A percentile compares a stretch with the other conserved stretches of the same genome.
Evolutionary conservation across 2,329 filamentous ascomycete genomes (phyloP).

Genomic region (Stagonosporopsis rhizophila): DNA sequence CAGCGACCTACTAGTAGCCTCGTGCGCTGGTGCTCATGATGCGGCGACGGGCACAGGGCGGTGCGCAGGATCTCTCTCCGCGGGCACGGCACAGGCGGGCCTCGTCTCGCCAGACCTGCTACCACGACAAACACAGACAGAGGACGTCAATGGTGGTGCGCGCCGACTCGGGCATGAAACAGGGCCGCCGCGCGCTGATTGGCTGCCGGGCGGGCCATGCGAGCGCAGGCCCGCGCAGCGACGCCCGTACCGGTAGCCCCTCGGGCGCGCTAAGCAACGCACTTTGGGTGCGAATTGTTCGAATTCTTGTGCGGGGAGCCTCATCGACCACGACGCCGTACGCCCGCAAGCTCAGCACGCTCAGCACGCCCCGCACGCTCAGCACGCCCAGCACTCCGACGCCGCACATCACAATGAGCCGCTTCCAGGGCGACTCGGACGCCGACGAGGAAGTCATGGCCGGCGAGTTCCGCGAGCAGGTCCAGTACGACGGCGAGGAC

Average conservation of each 20-base stretch:
- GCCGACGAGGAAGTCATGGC: constrained; percentile 95
- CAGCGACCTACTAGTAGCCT: constrained; percentile 6
- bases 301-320: neutral
- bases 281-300: constrained; percentile 10
- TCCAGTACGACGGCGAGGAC: constrained; percentile 87
- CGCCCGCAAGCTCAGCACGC: neutral
- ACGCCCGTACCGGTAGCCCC: neutral
- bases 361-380: neutral
- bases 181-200: constrained; percentile 10
- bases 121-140: constrained; percentile 1
- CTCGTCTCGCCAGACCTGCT: constrained; percentile 11
- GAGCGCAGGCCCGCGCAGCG: neutral
- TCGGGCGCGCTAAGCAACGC: constrained; percentile 17
- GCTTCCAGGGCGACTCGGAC: constrained; percentile 69
- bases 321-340: too few relatives aligned
- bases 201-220: neutral
- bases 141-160: constrained; percentile 1
- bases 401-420: constrained; percentile 18
- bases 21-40: constrained; percentile 1
- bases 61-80: constrained; percentile 14
- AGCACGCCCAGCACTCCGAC: constrained; percentile 10
- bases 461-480: constrained; percentile 90
- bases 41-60: constrained; percentile 1
- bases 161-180: constrained; percentile 3
- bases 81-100: constrained; percentile 5